Evolutionary conservation across 2,329 filamentous ascomycete genomes (phyloP), one percentile per base, ranked within the genome.

Genomic region (Pyrenophora tritici-repentis): DNA sequence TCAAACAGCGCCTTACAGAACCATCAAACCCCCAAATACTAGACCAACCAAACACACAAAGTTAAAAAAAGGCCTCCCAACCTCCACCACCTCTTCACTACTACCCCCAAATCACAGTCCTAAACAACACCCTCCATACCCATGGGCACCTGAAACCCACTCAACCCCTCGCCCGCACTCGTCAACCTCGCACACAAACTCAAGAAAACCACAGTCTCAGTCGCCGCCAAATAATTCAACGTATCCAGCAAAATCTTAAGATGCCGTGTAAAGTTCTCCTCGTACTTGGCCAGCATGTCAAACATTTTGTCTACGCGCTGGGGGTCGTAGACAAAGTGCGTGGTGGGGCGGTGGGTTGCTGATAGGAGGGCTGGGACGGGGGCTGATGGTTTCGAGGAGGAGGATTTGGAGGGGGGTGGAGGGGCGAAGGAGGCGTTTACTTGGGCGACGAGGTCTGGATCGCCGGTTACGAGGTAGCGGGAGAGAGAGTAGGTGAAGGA

Each of bases 211-310:
- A 97, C 93, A 33, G 94, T 97, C 78, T 99, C 94, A 0, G 94
- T 97, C 0, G 94, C 94, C 2, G 94, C 94, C 65, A 97, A 95
- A 74, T 97, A 96, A 65, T 99, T 97, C 56, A 99, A 81, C 54
- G 91, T 93, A 71, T 97, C 94, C 32, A 97, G 85, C 65, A 99
- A 75, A 61, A 97, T 96, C 77, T 96, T 92, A 64, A 99, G 76
- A 75, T 97, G 93, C 39, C 91, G 81, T 50, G 88, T 89, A 71
- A 99, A 99, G 69, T 96, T 95, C 59, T 87, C 86, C 73, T 99
- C 94, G 78, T 95, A 97, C 75, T 93, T 91, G 68, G 86, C 85
- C 53, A 99, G 84, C 52, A 92, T 91, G 59, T 96, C 92, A 55
- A 90, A 88, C 47, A 97, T 81, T 66, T 93, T 91, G 53, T 82